Evolutionary conservation across 495 filamentous ascomycete genomes (phyloP).

Genomic region (Penicillium cosmopolitanum): DNA sequence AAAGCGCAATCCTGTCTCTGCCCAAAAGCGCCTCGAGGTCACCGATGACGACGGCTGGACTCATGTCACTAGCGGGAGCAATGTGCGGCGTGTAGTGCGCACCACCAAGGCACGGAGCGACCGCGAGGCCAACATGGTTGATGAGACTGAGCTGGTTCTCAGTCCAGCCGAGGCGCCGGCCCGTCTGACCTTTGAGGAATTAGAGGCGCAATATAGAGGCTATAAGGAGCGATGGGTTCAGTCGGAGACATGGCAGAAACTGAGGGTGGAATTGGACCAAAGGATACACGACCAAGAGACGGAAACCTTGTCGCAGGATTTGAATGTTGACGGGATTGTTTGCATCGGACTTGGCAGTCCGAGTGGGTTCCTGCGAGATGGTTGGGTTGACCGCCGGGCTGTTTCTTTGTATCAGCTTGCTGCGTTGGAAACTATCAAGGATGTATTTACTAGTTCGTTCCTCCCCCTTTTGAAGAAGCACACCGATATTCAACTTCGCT

Average conservation of each 20-base stretch:
- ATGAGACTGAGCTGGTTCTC: constrained; percentile 14
- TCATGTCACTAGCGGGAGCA: constrained; percentile 48
- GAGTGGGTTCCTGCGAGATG: constrained; percentile 48
- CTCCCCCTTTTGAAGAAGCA: neutral
- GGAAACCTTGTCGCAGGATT: neutral
- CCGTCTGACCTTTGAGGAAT: constrained; percentile 40
- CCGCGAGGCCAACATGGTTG: neutral
- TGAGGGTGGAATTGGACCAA: constrained; percentile 16
- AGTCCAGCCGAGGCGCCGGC: constrained; percentile 39
- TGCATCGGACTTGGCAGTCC: constrained; percentile 60
- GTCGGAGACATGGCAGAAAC: constrained; percentile 33
- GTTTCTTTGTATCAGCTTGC: constrained; percentile 62
- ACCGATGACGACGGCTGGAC: constrained; percentile 59
- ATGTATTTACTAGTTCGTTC: constrained; percentile 24
- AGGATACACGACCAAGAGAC: constrained; percentile 4
- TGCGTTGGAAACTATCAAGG: constrained; percentile 58
- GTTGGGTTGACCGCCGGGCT: constrained; percentile 49
- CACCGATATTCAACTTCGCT: neutral
- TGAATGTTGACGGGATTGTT: constrained; percentile 37
- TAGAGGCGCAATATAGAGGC: constrained; percentile 37
- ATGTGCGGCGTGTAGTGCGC: constrained; percentile 27
- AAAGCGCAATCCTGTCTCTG: constrained; percentile 29
- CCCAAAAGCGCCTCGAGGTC: constrained; percentile 51
- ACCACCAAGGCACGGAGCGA: neutral
- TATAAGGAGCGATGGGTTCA: constrained; percentile 33